These are phyloP conservation scores for Tieghemostelium lacteum DNA, from an alignment of 78 protist genomes.

Conservation along the genomic window DNA sequence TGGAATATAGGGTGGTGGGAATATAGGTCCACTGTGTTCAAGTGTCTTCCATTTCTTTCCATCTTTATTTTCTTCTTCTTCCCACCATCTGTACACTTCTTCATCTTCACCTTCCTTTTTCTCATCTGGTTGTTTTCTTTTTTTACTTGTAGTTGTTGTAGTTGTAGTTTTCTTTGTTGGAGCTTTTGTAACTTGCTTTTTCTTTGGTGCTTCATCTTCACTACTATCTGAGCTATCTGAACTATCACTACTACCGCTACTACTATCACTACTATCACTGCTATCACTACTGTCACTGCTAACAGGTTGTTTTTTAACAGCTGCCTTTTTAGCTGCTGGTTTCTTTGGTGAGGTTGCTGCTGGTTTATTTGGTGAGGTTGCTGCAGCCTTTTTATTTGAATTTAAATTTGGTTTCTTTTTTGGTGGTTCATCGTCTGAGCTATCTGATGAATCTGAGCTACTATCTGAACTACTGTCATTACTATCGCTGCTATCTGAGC, in stretches of 20 bases:
- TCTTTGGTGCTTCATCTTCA: not conserved
- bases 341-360: conserved; percentile 11
- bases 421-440: conserved; percentile 12
- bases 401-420: conserved; percentile 13
- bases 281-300: too few species aligned
- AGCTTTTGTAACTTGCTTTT: not conserved
- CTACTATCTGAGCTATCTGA: too few species aligned
- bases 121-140: not conserved
- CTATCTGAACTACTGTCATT: not conserved
- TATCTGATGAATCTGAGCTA: not conserved
- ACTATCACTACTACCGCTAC: too few species aligned
- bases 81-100: conserved; percentile 34
- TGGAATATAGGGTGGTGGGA: conserved; percentile 95
- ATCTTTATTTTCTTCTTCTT: conserved; percentile 25
- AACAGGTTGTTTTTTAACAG: too few species aligned
- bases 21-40: conserved; percentile 92
- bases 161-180: not conserved
- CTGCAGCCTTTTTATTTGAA: conserved; percentile 9
- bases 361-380: conserved; percentile 37
- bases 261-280: too few species aligned
- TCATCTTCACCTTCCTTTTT: conserved; percentile 37
- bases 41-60: conserved; percentile 89
- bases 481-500: conserved; percentile 5
- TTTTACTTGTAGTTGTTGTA: conserved; percentile 13
- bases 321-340: not conserved